phyloP scores from a whole-genome alignment of 352 stramenopile genomes.

The Globisporangium viniferum region DNA sequence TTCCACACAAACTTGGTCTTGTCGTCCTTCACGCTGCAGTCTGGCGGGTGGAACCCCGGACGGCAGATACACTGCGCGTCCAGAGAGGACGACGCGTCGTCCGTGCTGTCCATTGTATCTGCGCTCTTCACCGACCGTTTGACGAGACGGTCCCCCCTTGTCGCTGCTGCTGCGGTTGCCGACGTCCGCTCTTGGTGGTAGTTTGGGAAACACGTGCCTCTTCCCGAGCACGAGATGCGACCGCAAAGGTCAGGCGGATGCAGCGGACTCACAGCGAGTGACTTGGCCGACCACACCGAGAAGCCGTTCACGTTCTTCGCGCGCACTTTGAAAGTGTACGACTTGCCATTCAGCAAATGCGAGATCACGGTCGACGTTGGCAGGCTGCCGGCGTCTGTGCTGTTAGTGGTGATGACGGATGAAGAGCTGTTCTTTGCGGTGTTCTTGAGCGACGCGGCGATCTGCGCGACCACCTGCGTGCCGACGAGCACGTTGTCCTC shows the following conservation, averaged over 20 bases:
- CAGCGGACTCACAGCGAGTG: conserved; percentile 60
- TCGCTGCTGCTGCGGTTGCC: background rate
- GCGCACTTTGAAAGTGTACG: conserved; percentile 70
- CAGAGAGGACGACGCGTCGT: conserved; percentile 23
- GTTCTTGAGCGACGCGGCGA: conserved; percentile 19
- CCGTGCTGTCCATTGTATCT: conserved; percentile 10
- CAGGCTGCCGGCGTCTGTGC: conserved; percentile 6
- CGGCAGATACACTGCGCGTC: conserved; percentile 60
- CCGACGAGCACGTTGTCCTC: conserved; percentile 36
- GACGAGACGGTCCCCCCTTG: background rate
- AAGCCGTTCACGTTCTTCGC: conserved; percentile 60
- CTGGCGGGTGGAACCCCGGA: conserved; percentile 51
- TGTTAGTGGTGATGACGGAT: conserved; percentile 5
- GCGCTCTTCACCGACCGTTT: background rate
- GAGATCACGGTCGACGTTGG: conserved; percentile 43
- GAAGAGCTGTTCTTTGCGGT: conserved; percentile 12
- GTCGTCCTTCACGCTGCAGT: conserved; percentile 60
- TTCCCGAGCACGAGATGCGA: conserved; percentile 53
- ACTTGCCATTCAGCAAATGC: conserved; percentile 52
- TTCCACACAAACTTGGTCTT: conserved; percentile 42
- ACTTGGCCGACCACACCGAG: conserved; percentile 73
- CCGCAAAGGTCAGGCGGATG: conserved; percentile 70
- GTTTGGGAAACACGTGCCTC: conserved; percentile 66
- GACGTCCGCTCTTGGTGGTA: conserved; percentile 28
- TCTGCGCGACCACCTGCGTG: conserved; percentile 33